These are phyloP conservation scores for Phytopythium litorale DNA, from an alignment of 352 stramenopile species.

Conservation along the genomic window DNA sequence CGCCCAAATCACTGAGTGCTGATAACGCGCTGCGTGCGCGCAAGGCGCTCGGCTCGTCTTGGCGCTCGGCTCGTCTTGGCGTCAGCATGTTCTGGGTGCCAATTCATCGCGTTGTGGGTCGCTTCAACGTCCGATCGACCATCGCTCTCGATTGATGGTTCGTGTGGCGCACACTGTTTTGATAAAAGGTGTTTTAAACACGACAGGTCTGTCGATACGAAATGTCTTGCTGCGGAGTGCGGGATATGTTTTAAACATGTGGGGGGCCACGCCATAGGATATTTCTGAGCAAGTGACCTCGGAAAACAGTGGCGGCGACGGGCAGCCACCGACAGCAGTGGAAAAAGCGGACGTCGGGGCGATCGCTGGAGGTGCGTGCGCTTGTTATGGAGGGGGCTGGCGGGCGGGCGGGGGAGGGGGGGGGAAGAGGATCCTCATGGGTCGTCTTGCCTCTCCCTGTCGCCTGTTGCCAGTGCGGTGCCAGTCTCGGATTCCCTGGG, in stretches of 20 bases:
- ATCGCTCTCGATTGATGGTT: background rate
- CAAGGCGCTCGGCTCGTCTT: background rate
- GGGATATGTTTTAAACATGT: too few relatives aligned
- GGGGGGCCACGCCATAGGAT: slow-evolving; percentile 5
- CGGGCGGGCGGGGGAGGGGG: background rate
- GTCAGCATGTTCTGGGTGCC: too few relatives aligned
- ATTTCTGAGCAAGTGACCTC: slow-evolving; percentile 1
- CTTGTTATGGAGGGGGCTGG: background rate
- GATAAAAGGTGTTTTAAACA: background rate
- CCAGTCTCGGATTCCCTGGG: too few relatives aligned
- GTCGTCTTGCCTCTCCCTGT: background rate
- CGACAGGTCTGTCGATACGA: too few relatives aligned
- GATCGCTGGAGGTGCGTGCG: slow-evolving; percentile 4
- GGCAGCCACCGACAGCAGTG: slow-evolving; percentile 8
- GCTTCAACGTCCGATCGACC: background rate
- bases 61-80: background rate
- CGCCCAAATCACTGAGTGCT: too few relatives aligned
- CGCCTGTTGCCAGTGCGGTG: too few relatives aligned
- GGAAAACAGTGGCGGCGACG: background rate
- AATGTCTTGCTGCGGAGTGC: too few relatives aligned
- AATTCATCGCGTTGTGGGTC: background rate
- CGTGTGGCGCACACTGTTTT: background rate
- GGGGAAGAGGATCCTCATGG: background rate
- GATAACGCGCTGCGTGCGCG: background rate
- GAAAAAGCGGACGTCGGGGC: slow-evolving; percentile 6